Evolutionary conservation across 257 asterid genomes (phyloP).

Genomic region (Przewalskia tangutica): DNA sequence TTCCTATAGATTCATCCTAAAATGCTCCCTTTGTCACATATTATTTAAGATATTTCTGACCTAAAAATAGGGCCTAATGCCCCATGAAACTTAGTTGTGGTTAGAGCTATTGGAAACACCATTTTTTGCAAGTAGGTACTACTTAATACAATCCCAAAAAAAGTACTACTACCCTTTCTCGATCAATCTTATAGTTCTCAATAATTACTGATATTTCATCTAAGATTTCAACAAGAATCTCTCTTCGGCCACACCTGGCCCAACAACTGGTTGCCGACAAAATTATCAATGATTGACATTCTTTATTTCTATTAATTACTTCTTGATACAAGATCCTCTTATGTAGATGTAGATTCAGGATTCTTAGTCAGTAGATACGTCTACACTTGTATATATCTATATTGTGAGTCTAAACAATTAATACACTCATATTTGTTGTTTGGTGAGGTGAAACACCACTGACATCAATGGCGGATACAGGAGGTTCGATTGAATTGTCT

Average conservation of each 20-base stretch:
- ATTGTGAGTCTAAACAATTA: too few relatives aligned
- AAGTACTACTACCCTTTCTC: not conserved
- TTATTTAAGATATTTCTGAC: not conserved
- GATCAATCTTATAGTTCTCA: not conserved
- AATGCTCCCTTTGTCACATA: too few relatives aligned
- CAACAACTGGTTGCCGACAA: too few relatives aligned
- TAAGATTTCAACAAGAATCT: not conserved
- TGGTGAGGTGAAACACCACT: not conserved
- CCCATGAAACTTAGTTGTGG: not conserved
- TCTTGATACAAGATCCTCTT: not conserved
- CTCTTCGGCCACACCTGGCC: not conserved
- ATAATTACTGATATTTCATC: not conserved
- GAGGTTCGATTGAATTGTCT: not conserved
- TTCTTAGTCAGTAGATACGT: not conserved
- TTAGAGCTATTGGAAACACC: not conserved
- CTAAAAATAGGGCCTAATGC: not conserved
- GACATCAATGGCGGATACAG: not conserved
- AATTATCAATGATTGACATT: not conserved
- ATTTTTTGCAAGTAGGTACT: not conserved
- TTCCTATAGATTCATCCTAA: not conserved
- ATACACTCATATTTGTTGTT: not conserved
- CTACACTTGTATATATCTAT: too few relatives aligned
- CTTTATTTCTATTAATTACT: not conserved
- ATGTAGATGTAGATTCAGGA: not conserved
- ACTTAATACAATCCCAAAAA: not conserved